Conservation (phyloP, 2,329 filamentous ascomycete species). For the Zelopaecilomyces penicillatus region DNA sequence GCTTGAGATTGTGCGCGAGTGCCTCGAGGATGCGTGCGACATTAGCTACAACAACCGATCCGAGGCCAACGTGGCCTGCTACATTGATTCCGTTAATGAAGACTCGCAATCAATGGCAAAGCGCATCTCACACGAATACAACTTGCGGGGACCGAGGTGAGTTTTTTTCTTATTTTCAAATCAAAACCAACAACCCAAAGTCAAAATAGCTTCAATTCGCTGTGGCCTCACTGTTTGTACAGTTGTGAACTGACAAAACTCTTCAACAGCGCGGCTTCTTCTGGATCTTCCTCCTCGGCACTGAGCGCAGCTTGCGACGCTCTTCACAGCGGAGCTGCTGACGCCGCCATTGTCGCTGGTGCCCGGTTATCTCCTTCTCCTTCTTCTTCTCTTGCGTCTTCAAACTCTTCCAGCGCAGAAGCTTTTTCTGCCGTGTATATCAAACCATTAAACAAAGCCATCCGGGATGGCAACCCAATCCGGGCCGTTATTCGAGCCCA, state of each 20-base stretch:
- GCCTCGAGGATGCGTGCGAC: slow-evolving; percentile 17
- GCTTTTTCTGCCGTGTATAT: slow-evolving; percentile 30
- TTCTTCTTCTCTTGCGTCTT: not conserved
- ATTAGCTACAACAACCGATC: slow-evolving; percentile 15
- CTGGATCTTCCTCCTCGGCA: slow-evolving; percentile 1
- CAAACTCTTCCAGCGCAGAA: slow-evolving; percentile 31
- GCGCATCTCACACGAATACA: slow-evolving; percentile 1
- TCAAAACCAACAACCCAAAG: no score
- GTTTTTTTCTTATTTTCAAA: not conserved
- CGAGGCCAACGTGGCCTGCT: slow-evolving; percentile 19
- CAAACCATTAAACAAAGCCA: slow-evolving; percentile 31
- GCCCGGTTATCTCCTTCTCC: not conserved
- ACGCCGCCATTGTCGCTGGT: slow-evolving; percentile 5
- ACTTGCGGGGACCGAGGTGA: slow-evolving; percentile 5
- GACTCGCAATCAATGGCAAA: slow-evolving; percentile 13
- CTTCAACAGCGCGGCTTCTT: not conserved
- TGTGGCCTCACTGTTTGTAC: not conserved
- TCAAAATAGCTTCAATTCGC: no score
- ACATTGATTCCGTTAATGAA: slow-evolving; percentile 19
- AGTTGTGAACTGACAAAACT: not conserved
- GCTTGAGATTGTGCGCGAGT: slow-evolving; percentile 3
- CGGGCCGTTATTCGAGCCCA: slow-evolving; percentile 21
- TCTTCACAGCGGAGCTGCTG: slow-evolving; percentile 2
- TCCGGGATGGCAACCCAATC: slow-evolving; percentile 32
- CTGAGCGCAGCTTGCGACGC: slow-evolving; percentile 6